Percentiles rank a stretch among this genome's conserved stretches.
Evolutionary conservation across 192 early-diverging fungal species (phyloP).

Genomic region (Jimgerdemannia lactiflua): DNA sequence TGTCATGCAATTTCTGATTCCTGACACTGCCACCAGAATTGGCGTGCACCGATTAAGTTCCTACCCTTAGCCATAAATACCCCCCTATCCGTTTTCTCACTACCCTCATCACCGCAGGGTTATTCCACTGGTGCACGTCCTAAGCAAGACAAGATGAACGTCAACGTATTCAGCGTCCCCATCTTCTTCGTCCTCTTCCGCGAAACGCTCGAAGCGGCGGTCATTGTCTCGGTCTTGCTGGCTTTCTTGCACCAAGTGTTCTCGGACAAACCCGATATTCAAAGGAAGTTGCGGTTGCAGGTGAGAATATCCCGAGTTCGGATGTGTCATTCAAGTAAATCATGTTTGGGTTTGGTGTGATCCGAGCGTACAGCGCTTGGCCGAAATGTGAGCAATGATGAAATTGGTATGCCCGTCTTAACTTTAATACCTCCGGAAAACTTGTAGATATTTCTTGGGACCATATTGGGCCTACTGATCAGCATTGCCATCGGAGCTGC

Average conservation of each 20-base stretch:
- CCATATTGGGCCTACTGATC: constrained; percentile 61
- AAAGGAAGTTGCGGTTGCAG: constrained; percentile 56
- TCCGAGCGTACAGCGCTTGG: background rate
- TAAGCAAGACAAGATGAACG: background rate
- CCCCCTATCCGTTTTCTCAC: no score
- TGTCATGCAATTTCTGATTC: no score
- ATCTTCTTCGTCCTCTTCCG: constrained; percentile 78
- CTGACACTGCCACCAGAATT: no score
- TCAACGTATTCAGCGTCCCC: constrained; percentile 59
- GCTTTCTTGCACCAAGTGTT: constrained; percentile 72
- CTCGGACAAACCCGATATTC: constrained; percentile 37
- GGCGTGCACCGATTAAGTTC: no score
- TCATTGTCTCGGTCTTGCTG: constrained; percentile 86
- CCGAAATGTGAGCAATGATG: background rate
- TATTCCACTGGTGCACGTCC: no score
- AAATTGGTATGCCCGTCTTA: background rate
- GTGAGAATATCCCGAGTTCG: constrained; percentile 13
- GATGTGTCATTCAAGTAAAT: background rate
- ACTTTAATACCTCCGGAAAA: background rate
- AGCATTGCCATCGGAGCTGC: constrained; percentile 67
- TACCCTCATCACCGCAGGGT: no score
- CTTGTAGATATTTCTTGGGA: constrained; percentile 68
- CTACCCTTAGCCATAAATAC: no score
- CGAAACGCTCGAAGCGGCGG: constrained; percentile 84
- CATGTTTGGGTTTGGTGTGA: background rate